A percentile compares a stretch with the other conserved stretches of the same genome.
phyloP scores from a whole-genome alignment of 108 stramenopile genomes.

The Bacterosira constricta region DNA sequence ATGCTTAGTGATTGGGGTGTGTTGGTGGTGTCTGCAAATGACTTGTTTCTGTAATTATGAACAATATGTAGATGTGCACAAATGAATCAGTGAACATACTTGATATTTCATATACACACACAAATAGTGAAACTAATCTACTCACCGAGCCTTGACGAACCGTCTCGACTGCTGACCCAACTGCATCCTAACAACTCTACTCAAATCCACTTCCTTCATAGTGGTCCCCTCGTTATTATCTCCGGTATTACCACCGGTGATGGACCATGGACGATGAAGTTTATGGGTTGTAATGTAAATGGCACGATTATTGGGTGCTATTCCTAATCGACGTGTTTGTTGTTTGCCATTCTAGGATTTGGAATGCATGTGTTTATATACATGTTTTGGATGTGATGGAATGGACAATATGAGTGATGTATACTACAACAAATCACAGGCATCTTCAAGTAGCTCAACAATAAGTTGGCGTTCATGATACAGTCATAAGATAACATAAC shows the following conservation, averaged over 20 bases:
- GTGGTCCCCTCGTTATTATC: conserved; percentile 1
- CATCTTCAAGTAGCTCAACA: conserved; percentile 1
- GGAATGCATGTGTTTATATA: not conserved
- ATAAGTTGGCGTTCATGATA: not conserved
- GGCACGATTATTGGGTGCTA: conserved; percentile 64
- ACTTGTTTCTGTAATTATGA: conserved; percentile 13
- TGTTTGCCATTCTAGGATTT: conserved; percentile 67
- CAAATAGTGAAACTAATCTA: not conserved
- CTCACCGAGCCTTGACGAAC: conserved; percentile 55
- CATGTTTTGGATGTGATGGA: not conserved
- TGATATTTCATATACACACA: not conserved
- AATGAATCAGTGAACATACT: no score
- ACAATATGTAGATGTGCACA: no score
- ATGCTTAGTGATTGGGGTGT: conserved; percentile 28
- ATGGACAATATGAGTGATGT: conserved; percentile 1
- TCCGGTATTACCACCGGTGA: not conserved
- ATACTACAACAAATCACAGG: not conserved
- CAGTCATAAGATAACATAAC: not conserved
- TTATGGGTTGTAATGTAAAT: conserved; percentile 60
- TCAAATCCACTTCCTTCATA: conserved; percentile 61
- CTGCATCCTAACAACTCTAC: conserved; percentile 65
- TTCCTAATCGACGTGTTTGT: conserved; percentile 67
- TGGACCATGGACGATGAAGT: conserved; percentile 47
- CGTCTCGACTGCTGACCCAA: conserved; percentile 70
- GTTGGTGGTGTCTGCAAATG: not conserved